Evolutionary conservation across 2,329 filamentous ascomycete species (phyloP), one percentile per base, ranked within the genome.

Genomic region (Trichophyton benhamiae): DNA sequence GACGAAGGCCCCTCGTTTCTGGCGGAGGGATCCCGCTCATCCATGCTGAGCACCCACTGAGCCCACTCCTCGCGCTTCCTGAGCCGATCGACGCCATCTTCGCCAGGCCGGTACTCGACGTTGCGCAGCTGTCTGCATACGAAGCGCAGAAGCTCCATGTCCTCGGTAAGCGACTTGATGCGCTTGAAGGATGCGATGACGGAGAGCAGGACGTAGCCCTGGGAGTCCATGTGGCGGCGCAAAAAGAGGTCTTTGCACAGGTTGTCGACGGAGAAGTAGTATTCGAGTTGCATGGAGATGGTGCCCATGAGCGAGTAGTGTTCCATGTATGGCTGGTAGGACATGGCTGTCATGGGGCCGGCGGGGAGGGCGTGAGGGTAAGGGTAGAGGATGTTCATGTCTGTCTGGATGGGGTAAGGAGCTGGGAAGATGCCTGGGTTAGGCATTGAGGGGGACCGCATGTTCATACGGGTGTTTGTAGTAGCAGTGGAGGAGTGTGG

Each of bases 221-320:
- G 89, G 0, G 88, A 89, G 71, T 99, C 92, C 94, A 99, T 97
- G 68, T 91, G 86, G 69, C 84, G 86, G 62, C 94, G 87, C 63
- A 99, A 80, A 74, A 85, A 97, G 69, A 89, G 81, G 70, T 99
- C 94, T 75, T 96, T 96, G 80, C 89, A 88, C 58, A 97, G 81
- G 72, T 99, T 99, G 70, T 96, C 89, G 30, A 96, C 83, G 0
- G 92, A 97, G 76, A 99, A 96, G 75, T 99, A 99, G 78, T 96
- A 99, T 69, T 96, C 90, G 77, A 83, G 71, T 69, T 86, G 85
- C 67, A 79, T 82, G 64, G 78, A 80, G 69, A 83, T 82, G 81
- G 82, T 82, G 70, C 73, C 73, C 65, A 83, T 75, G 38, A 84
- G 67, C 41, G 80, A 79, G 64, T 76, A 80, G n/a, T 81, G 79